Evolutionary conservation across 805 yeast species (phyloP), one percentile per base, ranked within the genome.

Genomic region (Pichia ethanolica): DNA sequence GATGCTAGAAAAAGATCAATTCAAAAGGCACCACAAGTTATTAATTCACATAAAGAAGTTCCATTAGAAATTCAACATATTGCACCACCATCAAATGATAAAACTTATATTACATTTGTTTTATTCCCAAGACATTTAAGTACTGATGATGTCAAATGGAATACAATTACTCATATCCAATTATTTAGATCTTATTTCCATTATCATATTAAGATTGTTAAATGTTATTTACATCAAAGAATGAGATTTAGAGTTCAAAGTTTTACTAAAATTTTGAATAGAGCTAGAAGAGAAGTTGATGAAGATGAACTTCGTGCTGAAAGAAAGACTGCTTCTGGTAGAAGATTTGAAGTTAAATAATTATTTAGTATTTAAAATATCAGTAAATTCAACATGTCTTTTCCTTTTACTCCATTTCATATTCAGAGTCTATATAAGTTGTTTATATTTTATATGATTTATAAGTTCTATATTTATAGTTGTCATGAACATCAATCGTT

Each of bases 21-120:
- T 53, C 99, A 93, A 70, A 90, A 93, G 45, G 97, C 98, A 1
- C 99, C 99, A 14, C 99, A 93, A 72, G 99, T 93, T 47, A 77
- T 93, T 59, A 90, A 86, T 62, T 84, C 95, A 6, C 89, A 84
- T 63, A 78, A 75, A 54, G 97, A 88, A 59, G 88, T 97, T n/a
- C 99, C 99, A 8, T 74, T 89, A 61, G 99, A 93, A 65, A 75
- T 86, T 50, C 74, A 81, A 51, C 66, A 69, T 49, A 67, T 77
- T 39, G 68, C 61, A 25, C 48, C 43, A n/a, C 68, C 67, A 25
- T 59, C 69, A 8, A 62, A 59, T 48, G 61, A 62, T 39, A 61
- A 60, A 46, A 48, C 77, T 61, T 71, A 82, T 61, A 74, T 85
- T 55, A 77, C 86, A 5, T 78, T 81, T 63, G 93, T 87, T 35